These are phyloP conservation scores for Crithidia fasciculata DNA, from an alignment of 208 protist species.

Conservation along the genomic window DNA sequence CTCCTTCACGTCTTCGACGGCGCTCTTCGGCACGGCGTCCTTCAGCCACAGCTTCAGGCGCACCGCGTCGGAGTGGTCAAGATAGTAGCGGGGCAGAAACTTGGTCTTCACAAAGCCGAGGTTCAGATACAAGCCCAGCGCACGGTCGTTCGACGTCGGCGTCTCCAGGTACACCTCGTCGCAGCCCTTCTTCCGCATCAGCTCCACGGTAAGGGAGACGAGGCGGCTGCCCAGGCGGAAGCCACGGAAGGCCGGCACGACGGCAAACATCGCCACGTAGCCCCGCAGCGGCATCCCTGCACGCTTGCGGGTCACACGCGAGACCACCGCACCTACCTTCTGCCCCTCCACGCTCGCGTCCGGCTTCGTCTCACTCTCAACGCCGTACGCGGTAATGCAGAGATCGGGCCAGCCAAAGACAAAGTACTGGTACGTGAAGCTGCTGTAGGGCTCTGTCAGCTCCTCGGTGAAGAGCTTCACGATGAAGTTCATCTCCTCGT, in stretches of 20 bases:
- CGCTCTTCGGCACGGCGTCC: constrained; percentile 36
- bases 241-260: constrained; percentile 91
- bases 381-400: constrained; percentile 87
- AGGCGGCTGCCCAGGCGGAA: constrained; percentile 91
- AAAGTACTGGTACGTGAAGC: constrained; percentile 99
- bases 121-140: constrained; percentile 94
- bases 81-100: constrained; percentile 91
- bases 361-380: constrained; percentile 62
- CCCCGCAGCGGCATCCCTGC: constrained; percentile 78
- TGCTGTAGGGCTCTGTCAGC: constrained; percentile 98
- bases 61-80: constrained; percentile 94
- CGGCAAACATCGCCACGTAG: constrained; percentile 99
- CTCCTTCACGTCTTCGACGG: constrained; percentile 4
- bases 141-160: constrained; percentile 90
- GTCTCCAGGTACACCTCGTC: constrained; percentile 96
- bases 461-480: constrained; percentile 95
- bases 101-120: constrained; percentile 96
- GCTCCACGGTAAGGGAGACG: constrained; percentile 88
- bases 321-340: constrained; percentile 92
- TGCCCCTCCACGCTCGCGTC: constrained; percentile 65
- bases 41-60: constrained; percentile 95
- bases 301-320: constrained; percentile 77
- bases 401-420: constrained; percentile 97
- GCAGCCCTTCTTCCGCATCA: constrained; percentile 93
- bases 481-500: constrained; percentile 90